Percentiles rank a stretch among this genome's conserved stretches.
Conservation (phyloP, 2,329 filamentous ascomycete species). For the Claviceps monticola region DNA sequence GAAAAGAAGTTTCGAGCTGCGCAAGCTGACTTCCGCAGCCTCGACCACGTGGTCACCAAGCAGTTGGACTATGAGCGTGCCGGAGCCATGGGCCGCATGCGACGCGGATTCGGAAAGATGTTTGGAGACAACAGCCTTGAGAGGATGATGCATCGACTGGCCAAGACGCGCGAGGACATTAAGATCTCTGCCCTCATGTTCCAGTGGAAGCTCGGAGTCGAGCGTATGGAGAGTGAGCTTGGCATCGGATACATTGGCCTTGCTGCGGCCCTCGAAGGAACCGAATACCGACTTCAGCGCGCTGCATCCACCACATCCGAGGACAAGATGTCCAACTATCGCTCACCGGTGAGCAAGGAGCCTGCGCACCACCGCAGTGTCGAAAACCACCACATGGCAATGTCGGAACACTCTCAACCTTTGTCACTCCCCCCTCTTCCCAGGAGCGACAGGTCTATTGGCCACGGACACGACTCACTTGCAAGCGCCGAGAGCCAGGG, state of each 20-base stretch:
- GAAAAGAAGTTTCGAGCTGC: conserved; percentile 49
- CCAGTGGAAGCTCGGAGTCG: conserved; percentile 48
- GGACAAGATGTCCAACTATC: conserved; percentile 5
- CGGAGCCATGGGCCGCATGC: conserved; percentile 42
- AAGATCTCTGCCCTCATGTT: conserved; percentile 51
- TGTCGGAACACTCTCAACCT: neutral
- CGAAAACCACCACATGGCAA: conserved; percentile 4
- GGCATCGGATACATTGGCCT: conserved; percentile 56
- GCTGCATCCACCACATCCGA: conserved; percentile 4
- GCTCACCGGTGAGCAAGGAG: neutral
- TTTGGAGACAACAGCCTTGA: conserved; percentile 48
- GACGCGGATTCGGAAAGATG: conserved; percentile 49
- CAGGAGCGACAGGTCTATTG: neutral
- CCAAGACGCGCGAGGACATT: conserved; percentile 44
- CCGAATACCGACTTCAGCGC: conserved; percentile 14
- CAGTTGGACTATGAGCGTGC: conserved; percentile 49
- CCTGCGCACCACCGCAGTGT: conserved; percentile 3
- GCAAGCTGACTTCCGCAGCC: conserved; percentile 45
- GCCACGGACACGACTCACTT: conserved; percentile 7
- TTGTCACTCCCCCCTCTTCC: conserved; percentile 3
- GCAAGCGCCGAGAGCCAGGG: conserved; percentile 7
- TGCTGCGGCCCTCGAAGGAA: conserved; percentile 44
- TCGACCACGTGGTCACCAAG: conserved; percentile 49
- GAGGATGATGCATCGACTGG: conserved; percentile 42
- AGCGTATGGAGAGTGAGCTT: conserved; percentile 43